Base-by-base conservation (phyloP, 352 stramenopile species). In the Plasmopara halstedii region DNA sequence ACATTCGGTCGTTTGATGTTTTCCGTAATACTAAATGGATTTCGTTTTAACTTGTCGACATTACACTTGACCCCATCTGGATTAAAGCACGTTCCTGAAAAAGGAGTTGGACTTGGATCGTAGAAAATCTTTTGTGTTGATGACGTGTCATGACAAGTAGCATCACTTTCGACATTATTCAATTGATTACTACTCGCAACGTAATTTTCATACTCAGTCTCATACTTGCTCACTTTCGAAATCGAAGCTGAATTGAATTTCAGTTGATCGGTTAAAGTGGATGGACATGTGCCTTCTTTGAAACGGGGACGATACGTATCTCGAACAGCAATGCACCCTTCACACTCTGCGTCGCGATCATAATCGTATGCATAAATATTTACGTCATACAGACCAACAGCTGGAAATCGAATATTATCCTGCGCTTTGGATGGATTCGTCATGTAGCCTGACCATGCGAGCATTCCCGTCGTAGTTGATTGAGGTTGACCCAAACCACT, bases 331-430 rank as follows among this genome's bases (percentile, higher is more conserved):
- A 85, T 36, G 41, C 73, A 85, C 1, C 65, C 70, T 2, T 50
- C 25, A 36, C 70, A 85, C 21, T 35, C 50, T 8, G 63, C 55
- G 1, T 51, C 10, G 0, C 13, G 21, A 1, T 35, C 46, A 41
- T 82, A 79, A 46, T 85, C 70, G 14, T 51, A 53, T 8, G 70
- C 70, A 2, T 48, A 29, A 10, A 85, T 50, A 7, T 14, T 33
- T 21, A 81, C 38, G 8, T 50, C 21, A 45, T 82, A 85, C 20
- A 73, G 52, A 18, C 73, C 73, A 17, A 67, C 68, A 0, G 39
- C 36, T 2, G 19, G 22, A 35, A 80, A 66, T 22, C 23, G 50
- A 15, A 83, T 47, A 1, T 23, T 31, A 29, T 73, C 46, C 27
- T 80, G 58, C 25, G 56, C 59, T 4, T 19, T 26, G 6, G 45